Base-by-base conservation (phyloP, 495 filamentous ascomycete species). In the Xylaria cubensis region DNA sequence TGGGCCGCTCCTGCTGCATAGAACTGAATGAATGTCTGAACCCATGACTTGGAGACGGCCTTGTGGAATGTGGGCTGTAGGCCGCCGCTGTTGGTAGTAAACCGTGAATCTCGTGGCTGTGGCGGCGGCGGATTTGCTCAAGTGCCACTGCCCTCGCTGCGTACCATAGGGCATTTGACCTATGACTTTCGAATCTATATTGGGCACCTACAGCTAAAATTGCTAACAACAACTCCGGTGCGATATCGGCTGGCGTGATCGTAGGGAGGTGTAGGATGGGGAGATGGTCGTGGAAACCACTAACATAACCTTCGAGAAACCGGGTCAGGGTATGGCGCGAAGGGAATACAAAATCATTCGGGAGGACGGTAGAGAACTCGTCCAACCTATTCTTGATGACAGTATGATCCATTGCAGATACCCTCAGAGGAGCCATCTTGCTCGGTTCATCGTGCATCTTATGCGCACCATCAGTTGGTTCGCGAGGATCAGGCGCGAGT, bases 251-350 rank as follows among this genome's bases (percentile, higher is more conserved):
- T 0, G 87, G 82, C 32, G 84, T 77, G 36, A 92, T 76, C 0
- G 90, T 92, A 0, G 90, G 89, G 9, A 91, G 82, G 75, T 93
- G 91, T 62, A 93, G 79, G 53, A 92, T 88, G 0, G 91, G 91
- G 26, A 92, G 87, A 74, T 92, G 88, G 26, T 90, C 87, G 74
- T 93, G 89, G 61, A 90, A 92, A 0, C 90, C 90, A 59, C 83
- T 90, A 12, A 92, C 80, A 74, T 91, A 92, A 5, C 90, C 90
- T 17, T 90, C 90, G 55, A 92, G 75, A 65, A 90, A 92, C 61
- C 90, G 80, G 15, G 89, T 90, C 32, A 92, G 74, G 3, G 90
- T 88, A 78, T 91, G 87, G 4, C 90, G 86, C 6, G 89, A 91
- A 63, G 88, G 82, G 24, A 92, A 88, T 5, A 88, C 85, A 75